A percentile compares a stretch with the other conserved stretches of the same genome.
These are phyloP conservation scores for Moricandia arvensis DNA, from an alignment of 345 rosid genomes.

Conservation along the genomic window DNA sequence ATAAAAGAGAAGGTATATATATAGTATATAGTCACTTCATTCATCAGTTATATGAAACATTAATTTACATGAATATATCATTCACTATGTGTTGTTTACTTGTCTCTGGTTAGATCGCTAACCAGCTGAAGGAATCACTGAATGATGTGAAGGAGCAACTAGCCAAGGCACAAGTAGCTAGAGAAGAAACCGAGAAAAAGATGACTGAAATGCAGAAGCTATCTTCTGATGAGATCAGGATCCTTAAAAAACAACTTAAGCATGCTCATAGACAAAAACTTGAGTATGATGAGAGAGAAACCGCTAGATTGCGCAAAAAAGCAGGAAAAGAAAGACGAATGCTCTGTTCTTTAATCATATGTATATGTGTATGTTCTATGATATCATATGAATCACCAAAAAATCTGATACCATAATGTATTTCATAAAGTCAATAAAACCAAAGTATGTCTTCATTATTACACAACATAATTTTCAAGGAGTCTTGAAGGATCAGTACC, in stretches of 20 bases:
- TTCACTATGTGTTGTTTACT: background rate
- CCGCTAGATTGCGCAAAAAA: slow-evolving; percentile 11
- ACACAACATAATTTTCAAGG: slow-evolving; percentile 16
- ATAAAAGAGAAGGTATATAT: slow-evolving; percentile 21
- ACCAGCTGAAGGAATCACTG: slow-evolving; percentile 23
- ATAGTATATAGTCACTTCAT: too few relatives aligned
- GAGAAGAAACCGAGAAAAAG: slow-evolving; percentile 26
- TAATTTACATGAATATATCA: background rate
- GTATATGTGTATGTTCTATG: background rate
- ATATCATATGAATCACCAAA: slow-evolving; percentile 1
- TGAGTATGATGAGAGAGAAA: slow-evolving; percentile 31
- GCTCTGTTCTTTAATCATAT: slow-evolving; percentile 12
- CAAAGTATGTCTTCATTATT: slow-evolving; percentile 5
- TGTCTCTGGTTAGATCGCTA: slow-evolving; percentile 24
- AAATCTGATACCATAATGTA: background rate
- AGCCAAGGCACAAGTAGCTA: slow-evolving; percentile 12
- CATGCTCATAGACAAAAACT: too few relatives aligned
- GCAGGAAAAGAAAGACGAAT: background rate
- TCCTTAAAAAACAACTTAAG: slow-evolving; percentile 34
- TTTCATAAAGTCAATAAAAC: background rate
- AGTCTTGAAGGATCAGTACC: slow-evolving; percentile 35
- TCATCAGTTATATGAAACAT: too few relatives aligned
- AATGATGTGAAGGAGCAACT: slow-evolving; percentile 25
- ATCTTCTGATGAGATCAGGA: slow-evolving; percentile 34
- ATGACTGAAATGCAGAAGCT: slow-evolving; percentile 18